Evolutionary conservation across 2,329 filamentous ascomycete species (phyloP).

Genomic region (Dactylellina parvicollis): DNA sequence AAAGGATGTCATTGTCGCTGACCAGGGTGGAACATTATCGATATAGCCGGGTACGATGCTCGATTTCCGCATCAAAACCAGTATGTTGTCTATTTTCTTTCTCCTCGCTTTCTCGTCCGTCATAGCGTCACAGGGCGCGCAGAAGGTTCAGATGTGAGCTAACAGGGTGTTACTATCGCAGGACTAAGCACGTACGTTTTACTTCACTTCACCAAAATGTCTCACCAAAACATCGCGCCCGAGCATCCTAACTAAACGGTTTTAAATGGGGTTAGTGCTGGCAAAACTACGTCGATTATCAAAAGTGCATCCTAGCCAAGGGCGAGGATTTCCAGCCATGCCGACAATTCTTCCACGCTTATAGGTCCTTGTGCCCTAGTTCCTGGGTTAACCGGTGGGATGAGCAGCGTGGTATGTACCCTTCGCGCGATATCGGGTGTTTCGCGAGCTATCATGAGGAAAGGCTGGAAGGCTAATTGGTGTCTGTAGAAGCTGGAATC

Average conservation of each 20-base stretch:
- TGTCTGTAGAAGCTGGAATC: conserved; percentile 70
- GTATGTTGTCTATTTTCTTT: conserved; percentile 61
- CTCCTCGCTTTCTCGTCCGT: not conserved
- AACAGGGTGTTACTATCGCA: conserved; percentile 12
- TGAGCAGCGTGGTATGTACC: conserved; percentile 84
- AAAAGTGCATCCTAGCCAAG: conserved; percentile 99
- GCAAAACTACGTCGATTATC: conserved; percentile 99
- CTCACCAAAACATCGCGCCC: too few species aligned
- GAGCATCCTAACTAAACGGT: too few species aligned
- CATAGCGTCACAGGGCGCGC: not conserved
- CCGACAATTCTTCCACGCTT: conserved; percentile 89
- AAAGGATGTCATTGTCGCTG: not conserved
- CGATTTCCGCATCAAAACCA: conserved; percentile 99
- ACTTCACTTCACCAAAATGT: not conserved
- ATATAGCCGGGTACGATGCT: conserved; percentile 85
- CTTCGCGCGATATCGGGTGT: conserved; percentile 3
- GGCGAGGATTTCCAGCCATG: conserved; percentile 58
- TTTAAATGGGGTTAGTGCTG: conserved; percentile 87
- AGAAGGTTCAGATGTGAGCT: not conserved
- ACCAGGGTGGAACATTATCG: conserved; percentile 57
- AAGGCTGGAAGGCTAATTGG: conserved; percentile 56
- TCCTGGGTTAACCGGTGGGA: conserved; percentile 96
- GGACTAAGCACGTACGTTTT: conserved; percentile 58
- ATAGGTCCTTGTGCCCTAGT: conserved; percentile 96
- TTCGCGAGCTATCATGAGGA: conserved; percentile 29